Evolutionary conservation across 2,329 filamentous ascomycete genomes (phyloP).

Genomic region (Aspergillus tamarii): DNA sequence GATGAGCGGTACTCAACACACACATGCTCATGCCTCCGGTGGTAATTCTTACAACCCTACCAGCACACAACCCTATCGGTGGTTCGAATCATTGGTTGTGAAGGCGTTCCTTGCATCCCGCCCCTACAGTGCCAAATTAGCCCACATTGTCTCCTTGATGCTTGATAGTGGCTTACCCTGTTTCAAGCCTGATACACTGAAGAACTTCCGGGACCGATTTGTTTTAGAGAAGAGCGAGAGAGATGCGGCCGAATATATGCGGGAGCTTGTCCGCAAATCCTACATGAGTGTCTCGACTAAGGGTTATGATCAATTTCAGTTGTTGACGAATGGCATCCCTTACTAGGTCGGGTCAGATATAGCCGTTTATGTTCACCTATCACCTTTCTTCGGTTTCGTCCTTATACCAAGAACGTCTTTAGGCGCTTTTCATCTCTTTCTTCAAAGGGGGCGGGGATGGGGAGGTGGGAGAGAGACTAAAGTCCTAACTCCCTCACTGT

Average conservation of each 20-base stretch:
- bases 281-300: slow-evolving; percentile 89
- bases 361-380: neutral
- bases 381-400: neutral
- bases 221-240: slow-evolving; percentile 88
- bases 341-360: slow-evolving; percentile 60
- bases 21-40: slow-evolving; percentile 31
- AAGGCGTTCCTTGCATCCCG: slow-evolving; percentile 91
- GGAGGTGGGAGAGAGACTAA: neutral
- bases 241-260: slow-evolving; percentile 94
- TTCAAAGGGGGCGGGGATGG: neutral
- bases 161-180: slow-evolving; percentile 94
- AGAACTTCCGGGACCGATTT: slow-evolving; percentile 90
- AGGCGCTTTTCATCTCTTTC: neutral
- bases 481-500: too few relatives aligned
- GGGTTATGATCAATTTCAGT: slow-evolving; percentile 96
- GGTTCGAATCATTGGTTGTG: slow-evolving; percentile 95
- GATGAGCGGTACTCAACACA: slow-evolving; percentile 74
- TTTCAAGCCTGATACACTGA: slow-evolving; percentile 94
- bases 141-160: slow-evolving; percentile 91
- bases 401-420: neutral
- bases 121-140: slow-evolving; percentile 84
- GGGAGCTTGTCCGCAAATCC: slow-evolving; percentile 84
- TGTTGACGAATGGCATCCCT: slow-evolving; percentile 95
- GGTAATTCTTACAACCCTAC: slow-evolving; percentile 50
- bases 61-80: slow-evolving; percentile 84